phyloP scores from a whole-genome alignment of 2,329 filamentous ascomycete genomes.

The Coleophoma eucalyptorum region DNA sequence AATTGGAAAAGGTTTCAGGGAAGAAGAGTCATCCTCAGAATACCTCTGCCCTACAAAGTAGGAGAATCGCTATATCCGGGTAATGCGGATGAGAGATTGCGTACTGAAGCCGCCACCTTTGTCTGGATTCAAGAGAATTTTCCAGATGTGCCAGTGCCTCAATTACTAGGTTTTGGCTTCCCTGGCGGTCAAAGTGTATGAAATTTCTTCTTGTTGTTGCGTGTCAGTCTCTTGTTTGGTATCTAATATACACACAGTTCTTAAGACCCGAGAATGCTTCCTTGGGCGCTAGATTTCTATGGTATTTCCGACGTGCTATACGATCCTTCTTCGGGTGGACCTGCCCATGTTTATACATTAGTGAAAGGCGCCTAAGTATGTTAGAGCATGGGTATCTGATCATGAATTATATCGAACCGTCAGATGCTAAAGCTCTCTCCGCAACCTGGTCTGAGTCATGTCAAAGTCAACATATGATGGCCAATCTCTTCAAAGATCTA shows the following conservation, averaged over 20 bases:
- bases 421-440: slow-evolving; percentile 23
- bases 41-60: slow-evolving; percentile 31
- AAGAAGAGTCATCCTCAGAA: slow-evolving; percentile 24
- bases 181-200: slow-evolving; percentile 23
- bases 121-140: slow-evolving; percentile 34
- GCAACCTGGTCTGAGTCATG: slow-evolving; percentile 22
- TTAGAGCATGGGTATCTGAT: slow-evolving; percentile 24
- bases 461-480: slow-evolving; percentile 10
- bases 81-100: slow-evolving; percentile 38
- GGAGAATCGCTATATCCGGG: slow-evolving; percentile 33
- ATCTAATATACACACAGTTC: slow-evolving; percentile 4
- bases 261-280: slow-evolving; percentile 8
- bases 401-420: slow-evolving; percentile 24
- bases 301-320: slow-evolving; percentile 17
- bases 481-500: slow-evolving; percentile 21
- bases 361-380: slow-evolving; percentile 7
- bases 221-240: too few species aligned
- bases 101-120: slow-evolving; percentile 34
- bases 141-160: slow-evolving; percentile 30
- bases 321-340: slow-evolving; percentile 18
- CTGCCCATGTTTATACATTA: slow-evolving; percentile 21
- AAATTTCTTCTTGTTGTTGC: slow-evolving; percentile 1
- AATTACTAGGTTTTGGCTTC: slow-evolving; percentile 30
- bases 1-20: slow-evolving; percentile 8
- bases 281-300: slow-evolving; percentile 15